A percentile compares a stretch with the other conserved stretches of the same genome.
Conservation (phyloP, 768 basidiomycete genomes). For the Rhodotorula paludigena region DNA sequence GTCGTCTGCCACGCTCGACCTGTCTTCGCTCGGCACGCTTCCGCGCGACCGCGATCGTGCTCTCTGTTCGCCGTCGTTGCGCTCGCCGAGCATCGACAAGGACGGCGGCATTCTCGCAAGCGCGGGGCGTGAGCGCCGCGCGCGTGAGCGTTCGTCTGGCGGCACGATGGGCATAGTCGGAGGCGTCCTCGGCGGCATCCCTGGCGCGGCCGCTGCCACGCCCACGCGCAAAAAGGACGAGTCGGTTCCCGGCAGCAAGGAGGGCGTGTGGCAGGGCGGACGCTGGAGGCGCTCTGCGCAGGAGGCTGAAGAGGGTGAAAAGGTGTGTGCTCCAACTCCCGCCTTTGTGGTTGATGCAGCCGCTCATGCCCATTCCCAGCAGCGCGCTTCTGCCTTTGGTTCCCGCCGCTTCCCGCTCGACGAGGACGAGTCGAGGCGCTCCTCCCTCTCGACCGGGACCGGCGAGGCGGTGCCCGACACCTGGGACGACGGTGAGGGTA, state of each 20-base stretch:
- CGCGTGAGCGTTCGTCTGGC: slow-evolving; percentile 18
- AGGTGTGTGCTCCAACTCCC: slow-evolving; percentile 8
- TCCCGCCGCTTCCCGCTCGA: slow-evolving; percentile 33
- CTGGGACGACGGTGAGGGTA: slow-evolving; percentile 18
- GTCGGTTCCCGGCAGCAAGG: neutral
- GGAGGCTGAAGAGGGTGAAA: slow-evolving; percentile 22
- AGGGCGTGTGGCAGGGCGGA: slow-evolving; percentile 37
- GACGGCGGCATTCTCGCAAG: slow-evolving; percentile 5
- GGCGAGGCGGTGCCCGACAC: slow-evolving; percentile 14
- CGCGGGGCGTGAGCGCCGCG: slow-evolving; percentile 12
- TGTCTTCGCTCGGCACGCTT: slow-evolving; percentile 32
- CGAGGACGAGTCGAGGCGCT: slow-evolving; percentile 8
- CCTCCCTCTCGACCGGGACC: slow-evolving; percentile 3
- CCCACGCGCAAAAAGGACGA: slow-evolving; percentile 11
- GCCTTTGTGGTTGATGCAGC: neutral
- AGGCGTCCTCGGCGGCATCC: slow-evolving; percentile 39
- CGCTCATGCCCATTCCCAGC: neutral
- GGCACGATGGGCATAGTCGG: slow-evolving; percentile 23
- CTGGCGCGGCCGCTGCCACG: neutral
- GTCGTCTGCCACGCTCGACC: slow-evolving; percentile 34
- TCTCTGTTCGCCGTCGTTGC: slow-evolving; percentile 28
- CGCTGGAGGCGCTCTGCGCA: slow-evolving; percentile 29
- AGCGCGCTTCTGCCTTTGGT: slow-evolving; percentile 35
- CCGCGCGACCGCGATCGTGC: slow-evolving; percentile 38
- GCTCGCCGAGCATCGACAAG: slow-evolving; percentile 25